phyloP scores from a whole-genome alignment of 352 stramenopile genomes.

The Globisporangium orthogonon region DNA sequence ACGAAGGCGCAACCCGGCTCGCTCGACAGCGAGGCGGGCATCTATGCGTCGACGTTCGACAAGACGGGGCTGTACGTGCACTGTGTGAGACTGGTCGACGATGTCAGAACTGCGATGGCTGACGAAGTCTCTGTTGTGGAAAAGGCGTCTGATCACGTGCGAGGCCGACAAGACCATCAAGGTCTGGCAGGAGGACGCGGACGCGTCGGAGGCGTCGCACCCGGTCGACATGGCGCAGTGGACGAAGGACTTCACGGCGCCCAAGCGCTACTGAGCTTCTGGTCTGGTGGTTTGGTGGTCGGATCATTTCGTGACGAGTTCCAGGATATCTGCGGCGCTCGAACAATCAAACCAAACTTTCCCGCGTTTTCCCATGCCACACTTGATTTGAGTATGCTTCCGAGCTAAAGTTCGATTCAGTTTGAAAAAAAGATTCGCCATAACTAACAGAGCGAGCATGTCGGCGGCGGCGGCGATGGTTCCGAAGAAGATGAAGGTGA shows the following conservation, averaged over 20 bases:
- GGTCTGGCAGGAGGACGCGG: conserved; percentile 96
- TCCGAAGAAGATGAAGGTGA: conserved; percentile 91
- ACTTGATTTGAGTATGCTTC: neutral
- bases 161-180: conserved; percentile 99
- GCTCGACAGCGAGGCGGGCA: conserved; percentile 96
- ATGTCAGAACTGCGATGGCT: neutral
- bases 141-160: conserved; percentile 95
- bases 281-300: no score
- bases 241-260: conserved; percentile 91
- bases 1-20: conserved; percentile 94
- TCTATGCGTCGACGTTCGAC: conserved; percentile 97
- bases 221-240: conserved; percentile 97
- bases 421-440: conserved; percentile 1
- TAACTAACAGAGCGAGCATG: conserved; percentile 12
- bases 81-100: neutral
- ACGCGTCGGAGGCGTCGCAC: conserved; percentile 93
- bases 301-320: no score
- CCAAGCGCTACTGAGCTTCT: conserved; percentile 59
- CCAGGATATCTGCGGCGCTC: no score
- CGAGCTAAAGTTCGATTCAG: neutral
- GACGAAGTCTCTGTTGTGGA: neutral
- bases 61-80: conserved; percentile 88
- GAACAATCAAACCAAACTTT: neutral
- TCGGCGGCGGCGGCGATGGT: conserved; percentile 42
- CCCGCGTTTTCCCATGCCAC: neutral